Evolutionary conservation across 441 rosid species (phyloP).

Genomic region (Gossypium aridum): DNA sequence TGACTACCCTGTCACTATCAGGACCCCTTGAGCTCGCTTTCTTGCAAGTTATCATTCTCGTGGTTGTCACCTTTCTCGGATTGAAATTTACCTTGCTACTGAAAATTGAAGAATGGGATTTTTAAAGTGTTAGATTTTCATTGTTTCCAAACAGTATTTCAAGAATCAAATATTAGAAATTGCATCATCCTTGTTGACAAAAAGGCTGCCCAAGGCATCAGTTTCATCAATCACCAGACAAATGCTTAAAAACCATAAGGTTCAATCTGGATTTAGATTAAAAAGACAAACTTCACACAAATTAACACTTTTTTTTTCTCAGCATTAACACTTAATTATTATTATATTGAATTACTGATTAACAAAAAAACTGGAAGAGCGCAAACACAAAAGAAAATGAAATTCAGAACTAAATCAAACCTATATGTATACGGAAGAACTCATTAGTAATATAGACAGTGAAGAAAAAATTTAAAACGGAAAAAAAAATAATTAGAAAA

Average conservation of each 20-base stretch:
- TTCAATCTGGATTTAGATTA: background rate
- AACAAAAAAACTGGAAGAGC: background rate
- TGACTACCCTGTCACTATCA: constrained; percentile 14
- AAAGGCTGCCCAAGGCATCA: background rate
- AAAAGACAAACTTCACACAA: background rate
- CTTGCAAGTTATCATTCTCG: constrained; percentile 25
- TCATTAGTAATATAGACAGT: background rate
- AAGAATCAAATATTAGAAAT: background rate
- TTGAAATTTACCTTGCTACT: constrained; percentile 23
- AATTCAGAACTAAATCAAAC: background rate
- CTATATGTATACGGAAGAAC: background rate
- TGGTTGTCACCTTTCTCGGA: constrained; percentile 15
- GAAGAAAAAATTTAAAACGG: background rate
- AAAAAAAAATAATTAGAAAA: background rate
- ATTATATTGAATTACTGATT: background rate
- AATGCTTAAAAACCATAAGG: background rate
- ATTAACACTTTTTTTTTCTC: background rate
- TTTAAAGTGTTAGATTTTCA: background rate
- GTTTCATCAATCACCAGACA: background rate
- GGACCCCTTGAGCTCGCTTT: constrained; percentile 28
- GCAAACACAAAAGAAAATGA: background rate
- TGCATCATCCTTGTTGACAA: background rate
- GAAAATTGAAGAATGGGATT: background rate
- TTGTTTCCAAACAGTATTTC: background rate
- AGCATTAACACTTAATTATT: background rate